These are phyloP conservation scores for Trypanosoma congolense DNA, from an alignment of 208 protist genomes.

Conservation along the genomic window DNA sequence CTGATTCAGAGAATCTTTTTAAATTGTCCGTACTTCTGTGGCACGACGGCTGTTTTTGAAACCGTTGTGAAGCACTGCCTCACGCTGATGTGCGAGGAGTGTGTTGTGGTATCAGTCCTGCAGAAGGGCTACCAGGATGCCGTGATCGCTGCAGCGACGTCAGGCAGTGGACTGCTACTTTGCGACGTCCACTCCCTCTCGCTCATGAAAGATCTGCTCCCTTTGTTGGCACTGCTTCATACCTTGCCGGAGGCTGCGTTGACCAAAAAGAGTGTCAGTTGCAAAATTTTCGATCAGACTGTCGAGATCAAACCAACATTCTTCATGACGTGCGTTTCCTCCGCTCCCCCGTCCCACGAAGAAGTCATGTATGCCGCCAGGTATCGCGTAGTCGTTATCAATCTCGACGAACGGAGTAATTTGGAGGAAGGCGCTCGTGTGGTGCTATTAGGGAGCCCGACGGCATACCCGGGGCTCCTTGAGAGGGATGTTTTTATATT, in stretches of 20 bases:
- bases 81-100: constrained; percentile 37
- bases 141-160: constrained; percentile 39
- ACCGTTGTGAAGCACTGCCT: constrained; percentile 39
- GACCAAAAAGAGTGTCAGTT: not conserved
- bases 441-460: constrained; percentile 15
- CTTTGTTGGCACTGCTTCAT: constrained; percentile 24
- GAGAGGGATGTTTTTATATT: constrained; percentile 20
- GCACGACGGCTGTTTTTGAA: constrained; percentile 42
- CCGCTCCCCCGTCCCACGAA: constrained; percentile 17
- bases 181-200: constrained; percentile 43
- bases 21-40: constrained; percentile 66
- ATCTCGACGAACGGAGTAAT: constrained; percentile 12
- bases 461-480: constrained; percentile 1
- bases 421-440: constrained; percentile 2
- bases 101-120: constrained; percentile 45
- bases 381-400: constrained; percentile 19
- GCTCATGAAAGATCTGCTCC: constrained; percentile 22
- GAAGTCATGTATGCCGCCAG: not conserved
- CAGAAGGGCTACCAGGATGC: constrained; percentile 33
- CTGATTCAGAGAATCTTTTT: constrained; percentile 28
- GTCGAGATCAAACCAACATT: constrained; percentile 51
- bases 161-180: constrained; percentile 64
- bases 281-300: constrained; percentile 29
- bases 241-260: constrained; percentile 2
- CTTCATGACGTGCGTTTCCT: constrained; percentile 52